A percentile compares a stretch with the other conserved stretches of the same genome.
These are phyloP conservation scores for Corchorus olitorius DNA, from an alignment of 345 rosid species.

Conservation along the genomic window DNA sequence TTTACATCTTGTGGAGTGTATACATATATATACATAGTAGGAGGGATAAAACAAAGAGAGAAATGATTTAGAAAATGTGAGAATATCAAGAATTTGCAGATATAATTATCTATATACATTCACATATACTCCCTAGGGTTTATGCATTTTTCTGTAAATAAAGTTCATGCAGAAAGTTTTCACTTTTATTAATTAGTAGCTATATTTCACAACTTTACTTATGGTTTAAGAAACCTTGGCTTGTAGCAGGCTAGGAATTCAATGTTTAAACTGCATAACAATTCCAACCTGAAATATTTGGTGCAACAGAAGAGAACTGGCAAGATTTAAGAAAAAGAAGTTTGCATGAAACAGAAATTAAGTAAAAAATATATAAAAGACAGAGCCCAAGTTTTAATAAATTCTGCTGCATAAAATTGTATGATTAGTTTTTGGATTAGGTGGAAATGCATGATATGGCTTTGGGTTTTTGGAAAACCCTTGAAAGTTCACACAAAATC, in stretches of 20 bases:
- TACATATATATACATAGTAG: background rate
- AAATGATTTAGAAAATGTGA: background rate
- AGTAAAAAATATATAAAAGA: background rate
- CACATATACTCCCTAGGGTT: constrained; percentile 8
- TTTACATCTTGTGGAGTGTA: background rate
- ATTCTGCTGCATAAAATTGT: background rate
- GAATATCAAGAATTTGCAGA: background rate
- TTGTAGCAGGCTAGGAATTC: background rate
- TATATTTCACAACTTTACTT: too few relatives aligned
- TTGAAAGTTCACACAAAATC: background rate
- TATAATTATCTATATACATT: background rate
- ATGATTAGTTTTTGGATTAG: background rate
- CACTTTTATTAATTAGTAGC: background rate
- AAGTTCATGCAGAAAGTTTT: background rate
- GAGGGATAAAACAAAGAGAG: constrained; percentile 4
- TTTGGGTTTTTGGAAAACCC: background rate
- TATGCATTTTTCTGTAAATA: background rate
- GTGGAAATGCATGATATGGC: background rate
- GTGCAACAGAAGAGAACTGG: too few relatives aligned
- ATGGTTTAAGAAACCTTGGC: background rate
- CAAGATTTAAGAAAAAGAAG: too few relatives aligned
- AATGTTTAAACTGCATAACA: background rate
- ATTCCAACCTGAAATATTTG: background rate
- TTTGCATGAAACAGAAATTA: background rate
- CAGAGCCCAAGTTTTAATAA: background rate